A percentile compares a stretch with the other conserved stretches of the same genome.
Conservation (phyloP, 495 filamentous ascomycete species). For the Xylona heveae region DNA sequence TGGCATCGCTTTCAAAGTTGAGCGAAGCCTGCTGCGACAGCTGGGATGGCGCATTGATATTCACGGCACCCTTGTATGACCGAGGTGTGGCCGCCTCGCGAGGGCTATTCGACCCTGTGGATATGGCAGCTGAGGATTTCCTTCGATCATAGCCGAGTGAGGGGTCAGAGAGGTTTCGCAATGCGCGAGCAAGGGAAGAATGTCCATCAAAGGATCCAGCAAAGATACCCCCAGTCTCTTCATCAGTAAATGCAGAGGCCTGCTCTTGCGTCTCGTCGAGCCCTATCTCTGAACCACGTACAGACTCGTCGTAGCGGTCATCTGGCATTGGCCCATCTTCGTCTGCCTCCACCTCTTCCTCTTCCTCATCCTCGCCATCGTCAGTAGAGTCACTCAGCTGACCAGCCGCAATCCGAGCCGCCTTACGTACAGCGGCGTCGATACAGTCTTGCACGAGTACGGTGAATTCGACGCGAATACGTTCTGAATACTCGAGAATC, state of each 20-base stretch:
- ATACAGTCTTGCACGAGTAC: constrained; percentile 88
- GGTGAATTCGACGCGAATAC: constrained; percentile 83
- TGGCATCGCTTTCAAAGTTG: constrained; percentile 55
- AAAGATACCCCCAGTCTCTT: constrained; percentile 17
- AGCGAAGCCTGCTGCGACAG: constrained; percentile 48
- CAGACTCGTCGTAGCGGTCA: too few species aligned
- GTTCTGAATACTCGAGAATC: constrained; percentile 88
- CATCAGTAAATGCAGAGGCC: constrained; percentile 20
- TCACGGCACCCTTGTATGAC: constrained; percentile 53
- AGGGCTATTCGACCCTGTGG: constrained; percentile 72
- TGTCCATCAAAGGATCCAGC: constrained; percentile 32
- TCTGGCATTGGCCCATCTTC: constrained; percentile 1
- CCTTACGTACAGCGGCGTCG: constrained; percentile 75
- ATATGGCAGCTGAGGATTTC: constrained; percentile 37
- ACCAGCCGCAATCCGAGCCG: constrained; percentile 66
- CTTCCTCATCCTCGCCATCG: constrained; percentile 28
- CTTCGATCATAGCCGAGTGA: constrained; percentile 15
- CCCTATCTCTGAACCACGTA: too few species aligned
- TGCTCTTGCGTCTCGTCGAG: constrained; percentile 14
- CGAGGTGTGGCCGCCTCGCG: constrained; percentile 79
- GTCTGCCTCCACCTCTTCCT: constrained; percentile 11
- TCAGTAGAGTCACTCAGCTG: constrained; percentile 51
- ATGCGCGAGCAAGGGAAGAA: constrained; percentile 32
- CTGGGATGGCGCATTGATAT: constrained; percentile 36
- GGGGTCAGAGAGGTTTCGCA: constrained; percentile 20